phyloP scores from a whole-genome alignment of 306 rosid species.

The Corylus americana region DNA sequence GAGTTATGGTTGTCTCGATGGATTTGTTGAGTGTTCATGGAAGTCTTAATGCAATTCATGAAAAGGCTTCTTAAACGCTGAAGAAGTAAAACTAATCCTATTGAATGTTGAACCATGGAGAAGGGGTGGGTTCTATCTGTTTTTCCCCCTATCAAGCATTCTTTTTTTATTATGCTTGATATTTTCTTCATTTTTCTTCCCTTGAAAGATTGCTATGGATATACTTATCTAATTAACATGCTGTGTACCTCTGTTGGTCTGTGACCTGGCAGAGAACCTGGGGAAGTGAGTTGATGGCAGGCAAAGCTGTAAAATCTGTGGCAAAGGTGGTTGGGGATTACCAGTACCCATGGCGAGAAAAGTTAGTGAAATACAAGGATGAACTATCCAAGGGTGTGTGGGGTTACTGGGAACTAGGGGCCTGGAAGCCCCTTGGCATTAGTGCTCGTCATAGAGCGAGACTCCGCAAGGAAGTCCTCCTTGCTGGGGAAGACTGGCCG shows the following conservation, averaged over 20 bases:
- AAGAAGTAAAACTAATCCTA: background rate
- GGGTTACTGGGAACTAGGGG: constrained; percentile 93
- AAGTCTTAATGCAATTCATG: background rate
- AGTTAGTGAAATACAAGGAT: constrained; percentile 55
- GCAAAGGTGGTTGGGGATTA: constrained; percentile 60
- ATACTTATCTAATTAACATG: background rate
- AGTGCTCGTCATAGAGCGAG: constrained; percentile 75
- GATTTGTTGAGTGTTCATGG: background rate
- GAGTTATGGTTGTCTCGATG: too few species aligned
- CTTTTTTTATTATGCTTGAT: background rate
- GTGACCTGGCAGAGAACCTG: constrained; percentile 22
- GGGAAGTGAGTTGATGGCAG: constrained; percentile 49
- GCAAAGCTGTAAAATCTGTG: constrained; percentile 54
- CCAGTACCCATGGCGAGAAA: constrained; percentile 82
- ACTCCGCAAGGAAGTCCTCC: constrained; percentile 73
- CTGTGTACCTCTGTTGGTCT: background rate
- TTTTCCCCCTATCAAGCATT: background rate
- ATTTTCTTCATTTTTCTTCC: background rate
- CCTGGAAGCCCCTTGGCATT: constrained; percentile 78
- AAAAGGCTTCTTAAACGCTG: background rate
- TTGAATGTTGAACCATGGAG: background rate
- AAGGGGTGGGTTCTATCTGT: background rate
- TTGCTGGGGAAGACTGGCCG: constrained; percentile 78
- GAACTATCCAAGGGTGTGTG: constrained; percentile 81
- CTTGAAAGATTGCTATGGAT: background rate